A percentile compares a stretch with the other conserved stretches of the same genome.
phyloP scores from a whole-genome alignment of 371 early-diverging fungal genomes.

The Mucor irregularis region DNA sequence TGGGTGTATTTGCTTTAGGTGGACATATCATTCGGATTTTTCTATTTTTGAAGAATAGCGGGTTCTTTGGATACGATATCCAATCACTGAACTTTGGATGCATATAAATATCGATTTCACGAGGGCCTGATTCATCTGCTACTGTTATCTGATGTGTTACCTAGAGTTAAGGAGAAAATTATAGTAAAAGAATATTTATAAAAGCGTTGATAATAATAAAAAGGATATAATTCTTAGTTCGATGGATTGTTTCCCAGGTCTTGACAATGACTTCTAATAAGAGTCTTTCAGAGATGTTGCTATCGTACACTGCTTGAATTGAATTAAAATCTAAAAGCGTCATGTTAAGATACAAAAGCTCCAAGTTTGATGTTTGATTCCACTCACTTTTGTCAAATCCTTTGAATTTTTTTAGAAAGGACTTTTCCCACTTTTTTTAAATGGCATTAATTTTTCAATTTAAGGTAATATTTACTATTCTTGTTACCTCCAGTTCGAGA shows the following conservation, averaged over 20 bases:
- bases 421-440: slow-evolving; percentile 33
- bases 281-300: background rate
- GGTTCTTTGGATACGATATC: slow-evolving; percentile 13
- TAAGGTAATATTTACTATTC: background rate
- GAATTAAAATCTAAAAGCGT: slow-evolving; percentile 11
- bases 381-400: slow-evolving; percentile 18
- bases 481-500: slow-evolving; percentile 23
- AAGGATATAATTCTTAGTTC: slow-evolving; percentile 19
- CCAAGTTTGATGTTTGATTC: too few relatives aligned
- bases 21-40: slow-evolving; percentile 29
- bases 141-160: slow-evolving; percentile 21
- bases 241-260: slow-evolving; percentile 3
- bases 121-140: slow-evolving; percentile 12
- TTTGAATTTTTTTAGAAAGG: slow-evolving; percentile 20
- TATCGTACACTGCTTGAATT: slow-evolving; percentile 26
- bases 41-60: slow-evolving; percentile 7
- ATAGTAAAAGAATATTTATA: background rate
- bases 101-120: slow-evolving; percentile 25
- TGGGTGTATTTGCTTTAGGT: slow-evolving; percentile 23
- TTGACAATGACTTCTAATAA: slow-evolving; percentile 15
- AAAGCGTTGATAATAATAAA: background rate
- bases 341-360: slow-evolving; percentile 1
- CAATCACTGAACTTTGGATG: slow-evolving; percentile 28
- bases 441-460: background rate
- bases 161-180: slow-evolving; percentile 1